Base-by-base conservation (phyloP, 176 grass and related monocot genomes). In the Lolium multiflorum region DNA sequence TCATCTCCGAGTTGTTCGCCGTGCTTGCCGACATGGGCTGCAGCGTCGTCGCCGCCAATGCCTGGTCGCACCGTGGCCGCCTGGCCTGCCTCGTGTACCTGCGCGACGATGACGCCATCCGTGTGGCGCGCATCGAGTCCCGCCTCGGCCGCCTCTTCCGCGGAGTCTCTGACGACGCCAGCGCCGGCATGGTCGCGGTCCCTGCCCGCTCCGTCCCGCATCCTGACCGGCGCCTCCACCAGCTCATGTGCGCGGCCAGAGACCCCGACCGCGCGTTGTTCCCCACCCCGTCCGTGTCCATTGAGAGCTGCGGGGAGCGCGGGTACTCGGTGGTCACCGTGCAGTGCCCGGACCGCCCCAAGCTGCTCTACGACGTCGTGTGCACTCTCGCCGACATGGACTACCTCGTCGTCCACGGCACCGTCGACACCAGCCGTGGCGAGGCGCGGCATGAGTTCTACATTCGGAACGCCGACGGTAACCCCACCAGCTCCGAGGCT, bases 331-430 rank as follows among this genome's bases (percentile, higher is more conserved):
- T 98, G 26, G 96, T 98, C 81, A 92, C 85, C 61, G 90, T 98
- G 3, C 82, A 88, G 66, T 98, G 96, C 55, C 80, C 16, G 2
- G 91, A 98, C 88, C 87, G 96, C 2, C 90, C 91, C 0, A 98
- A 92, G 84, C 81, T 98, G 16, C 83, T 98, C 3, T 98, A 95
- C 87, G 96, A 98, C 87, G 80, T 98, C 4, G 89, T 92, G 12
- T 95, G 91, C 89, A 89, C 96, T 20, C 94, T 98, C 86, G 89
- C 92, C 25, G 96, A 95, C 85, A 94, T 98, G 93, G 93, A 98
- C 65, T 98, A 95, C 89, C 88, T 95, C 74, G 90, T 98, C 13
- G 95, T 93, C 66, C 91, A 98, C 50, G 96, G 96, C 73, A 98
- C 96, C 80, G 85, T 95, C 24, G 89, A 98, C 82, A 98, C 93